These are phyloP conservation scores for Alternaria sp. DNA, from an alignment of 2,329 filamentous ascomycete genomes.

Conservation along the genomic window DNA sequence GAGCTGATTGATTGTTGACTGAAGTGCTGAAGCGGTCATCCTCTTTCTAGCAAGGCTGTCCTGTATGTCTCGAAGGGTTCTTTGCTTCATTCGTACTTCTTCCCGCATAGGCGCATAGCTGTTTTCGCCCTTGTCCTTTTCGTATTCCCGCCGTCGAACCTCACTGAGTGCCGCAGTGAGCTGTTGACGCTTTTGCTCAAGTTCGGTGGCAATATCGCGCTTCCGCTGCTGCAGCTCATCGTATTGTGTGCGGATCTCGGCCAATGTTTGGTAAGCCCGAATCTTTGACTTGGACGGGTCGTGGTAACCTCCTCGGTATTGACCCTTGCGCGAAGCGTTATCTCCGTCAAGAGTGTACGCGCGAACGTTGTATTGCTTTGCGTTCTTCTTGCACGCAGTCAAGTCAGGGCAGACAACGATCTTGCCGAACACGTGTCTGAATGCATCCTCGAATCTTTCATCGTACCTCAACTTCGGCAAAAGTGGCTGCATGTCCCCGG, in stretches of 20 bases:
- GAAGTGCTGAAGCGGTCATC: constrained; percentile 69
- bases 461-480: constrained; percentile 86
- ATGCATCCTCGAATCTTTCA: constrained; percentile 77
- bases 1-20: constrained; percentile 63
- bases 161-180: constrained; percentile 87
- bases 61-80: constrained; percentile 74
- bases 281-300: constrained; percentile 85
- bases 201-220: constrained; percentile 69
- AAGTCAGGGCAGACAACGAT: constrained; percentile 93
- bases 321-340: constrained; percentile 92
- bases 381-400: constrained; percentile 86
- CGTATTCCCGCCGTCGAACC: constrained; percentile 81
- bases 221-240: constrained; percentile 71
- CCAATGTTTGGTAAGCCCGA: constrained; percentile 79
- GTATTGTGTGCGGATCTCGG: constrained; percentile 75
- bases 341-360: constrained; percentile 96
- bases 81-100: constrained; percentile 77
- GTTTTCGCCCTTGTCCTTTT: constrained; percentile 76
- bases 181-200: constrained; percentile 84
- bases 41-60: constrained; percentile 77
- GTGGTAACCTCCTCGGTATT: constrained; percentile 92
- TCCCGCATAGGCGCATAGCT: constrained; percentile 81
- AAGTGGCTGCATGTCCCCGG: constrained; percentile 85
- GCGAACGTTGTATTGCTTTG: constrained; percentile 87
- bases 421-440: constrained; percentile 94